A percentile compares a stretch with the other conserved stretches of the same genome.
Conservation (phyloP, 495 filamentous ascomycete genomes). For the Pyrenula aspistea region DNA sequence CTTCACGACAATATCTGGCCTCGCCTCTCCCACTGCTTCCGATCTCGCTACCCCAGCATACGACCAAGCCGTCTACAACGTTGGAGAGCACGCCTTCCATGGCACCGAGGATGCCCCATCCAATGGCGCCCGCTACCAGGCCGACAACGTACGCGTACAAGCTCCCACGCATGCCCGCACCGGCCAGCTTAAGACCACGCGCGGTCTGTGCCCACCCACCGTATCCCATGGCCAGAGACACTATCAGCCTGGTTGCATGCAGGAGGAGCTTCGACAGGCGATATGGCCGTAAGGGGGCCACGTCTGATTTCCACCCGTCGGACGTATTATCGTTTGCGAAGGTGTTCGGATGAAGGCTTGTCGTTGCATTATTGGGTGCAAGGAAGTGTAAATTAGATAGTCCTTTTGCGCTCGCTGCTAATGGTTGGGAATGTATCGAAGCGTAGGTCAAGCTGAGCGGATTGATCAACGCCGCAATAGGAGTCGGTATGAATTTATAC, state of each 20-base stretch:
- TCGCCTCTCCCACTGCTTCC: constrained; percentile 52
- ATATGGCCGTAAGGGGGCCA: constrained; percentile 51
- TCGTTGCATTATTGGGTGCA: constrained; percentile 47
- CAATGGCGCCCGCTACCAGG: constrained; percentile 80
- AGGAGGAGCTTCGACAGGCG: constrained; percentile 83
- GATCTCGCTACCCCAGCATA: constrained; percentile 88
- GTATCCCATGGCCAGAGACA: constrained; percentile 79
- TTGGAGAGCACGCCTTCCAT: constrained; percentile 89
- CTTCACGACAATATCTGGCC: constrained; percentile 75
- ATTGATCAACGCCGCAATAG: constrained; percentile 74
- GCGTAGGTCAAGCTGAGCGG: constrained; percentile 85
- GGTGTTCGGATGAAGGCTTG: constrained; percentile 34
- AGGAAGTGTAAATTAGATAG: constrained; percentile 70
- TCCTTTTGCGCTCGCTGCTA: constrained; percentile 61
- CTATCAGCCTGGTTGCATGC: constrained; percentile 78
- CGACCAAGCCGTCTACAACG: constrained; percentile 80
- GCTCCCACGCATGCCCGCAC: constrained; percentile 55
- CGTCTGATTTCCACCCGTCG: constrained; percentile 6
- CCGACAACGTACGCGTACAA: constrained; percentile 93
- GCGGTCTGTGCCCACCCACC: constrained; percentile 97
- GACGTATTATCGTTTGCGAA: constrained; percentile 24
- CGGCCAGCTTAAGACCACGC: constrained; percentile 47
- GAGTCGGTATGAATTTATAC: constrained; percentile 72
- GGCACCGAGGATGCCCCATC: constrained; percentile 89
- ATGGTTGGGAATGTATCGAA: constrained; percentile 81